Percentiles rank a stretch among this genome's conserved stretches.
Evolutionary conservation across 208 protist genomes (phyloP).

Genomic region (Leishmania arabica): DNA sequence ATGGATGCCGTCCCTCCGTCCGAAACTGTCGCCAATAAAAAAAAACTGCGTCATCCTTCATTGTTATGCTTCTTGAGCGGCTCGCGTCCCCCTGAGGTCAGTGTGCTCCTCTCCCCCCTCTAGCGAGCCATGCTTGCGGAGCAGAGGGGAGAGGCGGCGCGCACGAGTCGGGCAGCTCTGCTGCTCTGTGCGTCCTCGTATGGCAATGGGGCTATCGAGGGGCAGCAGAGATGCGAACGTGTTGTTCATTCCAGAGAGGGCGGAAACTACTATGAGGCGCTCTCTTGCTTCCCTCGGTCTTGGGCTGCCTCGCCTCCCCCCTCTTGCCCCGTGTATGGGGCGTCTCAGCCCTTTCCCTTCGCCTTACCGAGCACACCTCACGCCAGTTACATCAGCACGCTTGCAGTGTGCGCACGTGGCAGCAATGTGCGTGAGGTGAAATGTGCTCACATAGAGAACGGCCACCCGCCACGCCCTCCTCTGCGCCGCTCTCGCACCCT

Average conservation of each 20-base stretch:
- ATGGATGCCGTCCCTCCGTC: background rate
- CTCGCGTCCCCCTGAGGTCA: background rate
- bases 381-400: background rate
- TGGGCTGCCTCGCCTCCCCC: background rate
- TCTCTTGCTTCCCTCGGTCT: slow-evolving; percentile 1
- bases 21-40: background rate
- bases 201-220: background rate
- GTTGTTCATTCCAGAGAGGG: background rate
- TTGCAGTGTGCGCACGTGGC: background rate
- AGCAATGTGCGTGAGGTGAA: background rate
- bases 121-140: background rate
- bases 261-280: background rate
- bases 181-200: background rate
- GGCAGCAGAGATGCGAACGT: background rate
- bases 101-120: background rate
- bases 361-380: background rate
- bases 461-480: background rate
- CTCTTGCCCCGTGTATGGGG: background rate
- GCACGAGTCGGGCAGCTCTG: background rate
- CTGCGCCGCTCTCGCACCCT: no score
- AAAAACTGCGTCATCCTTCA: background rate
- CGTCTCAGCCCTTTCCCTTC: background rate
- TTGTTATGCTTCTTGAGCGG: background rate
- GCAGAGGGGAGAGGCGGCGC: background rate
- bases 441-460: background rate